Percentiles rank a stretch among this genome's conserved stretches.
These are phyloP conservation scores for Boletus rubescentipes DNA, from an alignment of 768 basidiomycete species.

Conservation along the genomic window DNA sequence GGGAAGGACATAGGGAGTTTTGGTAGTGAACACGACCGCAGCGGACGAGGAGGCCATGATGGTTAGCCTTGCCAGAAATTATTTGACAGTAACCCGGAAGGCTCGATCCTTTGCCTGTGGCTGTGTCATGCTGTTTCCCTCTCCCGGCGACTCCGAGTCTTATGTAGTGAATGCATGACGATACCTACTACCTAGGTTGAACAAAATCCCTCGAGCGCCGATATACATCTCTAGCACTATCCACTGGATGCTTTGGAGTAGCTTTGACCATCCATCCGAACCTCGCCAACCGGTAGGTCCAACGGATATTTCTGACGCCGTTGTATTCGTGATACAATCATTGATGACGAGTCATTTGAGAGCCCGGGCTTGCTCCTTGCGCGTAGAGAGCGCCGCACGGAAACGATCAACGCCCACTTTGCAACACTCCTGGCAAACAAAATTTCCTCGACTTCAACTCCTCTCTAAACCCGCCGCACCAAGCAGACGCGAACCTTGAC, in stretches of 20 bases:
- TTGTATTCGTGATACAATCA: no score
- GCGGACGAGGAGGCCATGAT: conserved; percentile 14
- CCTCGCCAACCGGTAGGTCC: no score
- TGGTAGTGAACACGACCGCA: conserved; percentile 21
- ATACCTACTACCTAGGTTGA: no score
- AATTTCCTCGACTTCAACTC: neutral
- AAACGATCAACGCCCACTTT: neutral
- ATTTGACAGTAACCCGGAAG: neutral
- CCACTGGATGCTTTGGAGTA: no score
- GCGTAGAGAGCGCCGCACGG: neutral
- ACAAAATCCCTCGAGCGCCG: no score
- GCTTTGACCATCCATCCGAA: neutral
- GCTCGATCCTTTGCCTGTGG: neutral
- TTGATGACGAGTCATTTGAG: neutral
- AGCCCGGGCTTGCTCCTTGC: neutral
- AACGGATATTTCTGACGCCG: no score
- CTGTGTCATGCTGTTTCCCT: no score
- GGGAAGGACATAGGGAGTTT: conserved; percentile 31
- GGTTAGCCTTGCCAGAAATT: neutral
- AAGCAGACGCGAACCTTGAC: neutral
- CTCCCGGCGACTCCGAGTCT: no score
- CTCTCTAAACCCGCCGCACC: neutral
- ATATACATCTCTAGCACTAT: no score
- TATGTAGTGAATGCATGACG: no score
- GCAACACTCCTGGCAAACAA: no score